Base-by-base conservation (phyloP, 306 rosid genomes). In the Casuarina cunninghamiana region DNA sequence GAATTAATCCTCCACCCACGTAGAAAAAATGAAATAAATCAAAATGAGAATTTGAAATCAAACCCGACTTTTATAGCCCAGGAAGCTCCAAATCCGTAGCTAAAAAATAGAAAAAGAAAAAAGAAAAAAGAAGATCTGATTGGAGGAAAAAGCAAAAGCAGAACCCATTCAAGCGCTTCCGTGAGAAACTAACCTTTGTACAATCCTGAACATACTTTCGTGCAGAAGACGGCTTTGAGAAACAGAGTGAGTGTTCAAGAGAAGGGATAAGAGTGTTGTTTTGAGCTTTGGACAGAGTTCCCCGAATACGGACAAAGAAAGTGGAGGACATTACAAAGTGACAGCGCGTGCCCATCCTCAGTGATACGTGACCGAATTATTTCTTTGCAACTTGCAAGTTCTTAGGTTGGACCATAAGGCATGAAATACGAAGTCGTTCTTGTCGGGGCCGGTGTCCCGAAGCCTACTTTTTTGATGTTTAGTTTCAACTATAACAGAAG, bases 181-280 rank as follows among this genome's bases (percentile, higher is more conserved):
- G 17, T 62, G 26, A 19, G 75, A 50, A 73, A 58, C 81, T 37
- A 76, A 88, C 91, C 89, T 85, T 17, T 81, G 72, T 77, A 78
- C 71, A 61, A 61, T 53, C 57, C 78, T 74, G 21, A 83, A 70
- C 89, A 85, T 88, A 65, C 11, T 81, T 78, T 82, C 67, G 57
- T 61, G 80, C 75, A n/a, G 39, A 72, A 80, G 43, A 10, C 60
- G 43, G 63, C 37, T 74, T 37, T 39, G 72, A 73, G 50, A 69
- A 77, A 44, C 19, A 75, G 55, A 51, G 55, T 0, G 19, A 2
- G 55, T 26, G 32, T 26, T 26, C 32, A 26, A 15, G 6, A 35
- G 45, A 10, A 5, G 38, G 43, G 11, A 4, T 5, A 9, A 15
- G 12, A 26, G 11, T 43, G 5, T 12, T 51, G 73, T 62, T 44